Base-by-base conservation (phyloP, 192 early-diverging fungal species). In the Gamsiella multidivaricata region DNA sequence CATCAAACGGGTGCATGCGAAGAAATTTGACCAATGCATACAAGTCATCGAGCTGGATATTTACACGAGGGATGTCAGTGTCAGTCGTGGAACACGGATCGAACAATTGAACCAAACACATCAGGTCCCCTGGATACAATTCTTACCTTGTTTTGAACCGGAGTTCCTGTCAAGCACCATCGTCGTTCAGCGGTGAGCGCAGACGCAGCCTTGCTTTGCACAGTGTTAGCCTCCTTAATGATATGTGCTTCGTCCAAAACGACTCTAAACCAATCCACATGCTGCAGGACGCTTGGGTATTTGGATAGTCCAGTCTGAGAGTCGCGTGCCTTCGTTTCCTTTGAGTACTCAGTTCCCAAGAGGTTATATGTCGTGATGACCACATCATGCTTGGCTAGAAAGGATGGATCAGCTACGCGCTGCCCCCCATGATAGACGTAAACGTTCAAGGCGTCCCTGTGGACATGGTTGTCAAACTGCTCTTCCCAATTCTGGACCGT, bases 201-300 rank as follows among this genome's bases (percentile, higher is more conserved):
- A 51, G 85, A 83, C 0, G 90, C 88, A 3, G 93, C 95, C 54
- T 91, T 89, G 23, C 91, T 86, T 17, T 93, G 91, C 18, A 85
- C 74, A n/a, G 92, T 96, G 36, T 84, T 90, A 12, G 87, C 81
- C 67, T 94, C 91, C 57, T 97, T 97, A 58, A 98, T 97, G 23
- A 90, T 87, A 73, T 98, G 97, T 0, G 97, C 97, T 80, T 98
- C 97, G 71, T 98, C 97, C 34, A 98, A 79, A 10, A 98, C 90
- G 20, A 97, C 85, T 34, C 97, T 82, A 67, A 91, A 90, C 90
- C 93, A 99, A 45, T 94, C 84, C 0, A 96, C 82, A 0, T 84
- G 76, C 25, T 88, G 87, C 28, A 96, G 56, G 8, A 69, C 76
- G 23, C 65, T 69, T n/a, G 55, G 69, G 11, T 46, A 33, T 34